Percentiles rank a stretch among this genome's conserved stretches.
phyloP scores from a whole-genome alignment of 352 stramenopile species.

The Phytophthora cryptogea region DNA sequence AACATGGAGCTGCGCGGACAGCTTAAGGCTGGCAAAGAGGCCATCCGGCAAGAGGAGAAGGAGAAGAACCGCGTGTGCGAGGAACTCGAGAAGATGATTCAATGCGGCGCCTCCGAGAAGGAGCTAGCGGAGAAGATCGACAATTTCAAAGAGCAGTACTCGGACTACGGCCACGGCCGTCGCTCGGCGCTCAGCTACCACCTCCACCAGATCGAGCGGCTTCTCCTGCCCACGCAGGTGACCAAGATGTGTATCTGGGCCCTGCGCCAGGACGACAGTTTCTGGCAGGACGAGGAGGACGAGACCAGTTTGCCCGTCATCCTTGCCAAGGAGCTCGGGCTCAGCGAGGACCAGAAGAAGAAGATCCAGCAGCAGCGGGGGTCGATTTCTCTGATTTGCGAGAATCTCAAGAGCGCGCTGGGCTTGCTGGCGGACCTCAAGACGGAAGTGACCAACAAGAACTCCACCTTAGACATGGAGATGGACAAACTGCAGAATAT shows the following conservation, averaged over 20 bases:
- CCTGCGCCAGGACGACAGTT: constrained; percentile 89
- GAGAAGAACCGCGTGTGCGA: constrained; percentile 87
- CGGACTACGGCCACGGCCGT: constrained; percentile 91
- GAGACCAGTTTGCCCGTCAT: constrained; percentile 91
- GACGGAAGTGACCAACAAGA: constrained; percentile 88
- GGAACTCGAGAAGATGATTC: constrained; percentile 85
- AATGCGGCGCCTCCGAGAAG: constrained; percentile 77
- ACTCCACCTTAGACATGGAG: constrained; percentile 92
- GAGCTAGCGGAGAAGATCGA: constrained; percentile 94
- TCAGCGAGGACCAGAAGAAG: constrained; percentile 93
- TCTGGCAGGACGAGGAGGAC: constrained; percentile 89
- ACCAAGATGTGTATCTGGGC: constrained; percentile 94
- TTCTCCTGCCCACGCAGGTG: constrained; percentile 94
- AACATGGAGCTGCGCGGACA: constrained; percentile 92
- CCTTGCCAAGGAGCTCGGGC: constrained; percentile 87
- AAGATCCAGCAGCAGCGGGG: constrained; percentile 92
- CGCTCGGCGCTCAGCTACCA: constrained; percentile 89
- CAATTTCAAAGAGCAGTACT: constrained; percentile 94
- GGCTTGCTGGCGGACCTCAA: constrained; percentile 89
- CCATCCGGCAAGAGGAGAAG: constrained; percentile 84
- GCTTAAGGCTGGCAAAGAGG: constrained; percentile 88
- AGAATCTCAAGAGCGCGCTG: constrained; percentile 89
- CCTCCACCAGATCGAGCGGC: constrained; percentile 92
- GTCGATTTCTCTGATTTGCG: constrained; percentile 80
- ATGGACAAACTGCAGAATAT: constrained; percentile 95